These are phyloP conservation scores for Nicotiana knightiana DNA, from an alignment of 257 asterid genomes.

Conservation along the genomic window DNA sequence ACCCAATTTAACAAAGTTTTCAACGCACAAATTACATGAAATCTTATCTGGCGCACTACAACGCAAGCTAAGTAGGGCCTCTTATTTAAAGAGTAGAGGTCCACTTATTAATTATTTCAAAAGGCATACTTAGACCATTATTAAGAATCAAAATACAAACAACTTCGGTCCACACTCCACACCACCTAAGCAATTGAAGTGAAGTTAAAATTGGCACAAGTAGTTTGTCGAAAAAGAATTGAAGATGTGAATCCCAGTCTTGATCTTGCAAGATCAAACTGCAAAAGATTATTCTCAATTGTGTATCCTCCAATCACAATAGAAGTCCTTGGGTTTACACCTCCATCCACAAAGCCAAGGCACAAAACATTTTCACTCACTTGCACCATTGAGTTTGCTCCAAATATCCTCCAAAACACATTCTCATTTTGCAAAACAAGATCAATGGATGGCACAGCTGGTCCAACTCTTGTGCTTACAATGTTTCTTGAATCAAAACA, in stretches of 20 bases:
- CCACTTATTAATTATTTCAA: not conserved
- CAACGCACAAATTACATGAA: not conserved
- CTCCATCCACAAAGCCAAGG: slow-evolving; percentile 29
- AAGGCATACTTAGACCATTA: not conserved
- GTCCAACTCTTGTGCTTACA: slow-evolving; percentile 41
- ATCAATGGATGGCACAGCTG: slow-evolving; percentile 42
- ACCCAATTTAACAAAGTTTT: not conserved
- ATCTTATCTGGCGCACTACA: not conserved
- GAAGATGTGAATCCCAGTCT: slow-evolving; percentile 43
- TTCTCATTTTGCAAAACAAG: slow-evolving; percentile 27
- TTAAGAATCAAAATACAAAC: not conserved
- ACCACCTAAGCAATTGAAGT: slow-evolving; percentile 8
- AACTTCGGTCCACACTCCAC: not conserved
- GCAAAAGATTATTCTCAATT: slow-evolving; percentile 44
- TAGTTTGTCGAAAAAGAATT: slow-evolving; percentile 22
- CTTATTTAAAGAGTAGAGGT: no score
- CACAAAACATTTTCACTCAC: slow-evolving; percentile 22
- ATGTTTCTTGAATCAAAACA: slow-evolving; percentile 35
- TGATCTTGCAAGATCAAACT: slow-evolving; percentile 42
- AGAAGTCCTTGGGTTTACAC: slow-evolving; percentile 18
- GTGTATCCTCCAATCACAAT: slow-evolving; percentile 44
- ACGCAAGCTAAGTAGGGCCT: no score
- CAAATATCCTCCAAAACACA: slow-evolving; percentile 40
- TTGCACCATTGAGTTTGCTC: slow-evolving; percentile 48
- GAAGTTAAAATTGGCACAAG: slow-evolving; percentile 21